These are phyloP conservation scores for Entophlyctis luteolus DNA, from an alignment of 192 early-diverging fungal species.

Conservation along the genomic window DNA sequence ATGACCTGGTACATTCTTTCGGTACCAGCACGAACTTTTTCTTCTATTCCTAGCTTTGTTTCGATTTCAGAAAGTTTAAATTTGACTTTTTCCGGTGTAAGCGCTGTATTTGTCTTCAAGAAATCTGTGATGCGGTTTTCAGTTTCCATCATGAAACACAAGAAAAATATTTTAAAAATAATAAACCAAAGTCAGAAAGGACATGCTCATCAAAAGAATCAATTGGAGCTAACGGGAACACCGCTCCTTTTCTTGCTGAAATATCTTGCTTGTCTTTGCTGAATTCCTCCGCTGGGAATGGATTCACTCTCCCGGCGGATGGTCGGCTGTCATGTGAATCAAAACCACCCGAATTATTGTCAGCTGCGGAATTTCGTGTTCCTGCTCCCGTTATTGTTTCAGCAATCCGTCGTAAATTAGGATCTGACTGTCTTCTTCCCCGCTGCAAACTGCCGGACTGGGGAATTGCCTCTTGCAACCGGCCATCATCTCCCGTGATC, in stretches of 20 bases:
- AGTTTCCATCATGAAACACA: not conserved
- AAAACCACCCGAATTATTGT: not conserved
- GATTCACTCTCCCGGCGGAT: too few species aligned
- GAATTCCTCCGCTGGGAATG: too few species aligned
- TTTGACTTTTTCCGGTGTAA: constrained; percentile 51
- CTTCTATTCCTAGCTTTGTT: constrained; percentile 40
- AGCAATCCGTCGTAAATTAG: not conserved
- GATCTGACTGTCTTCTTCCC: constrained; percentile 14
- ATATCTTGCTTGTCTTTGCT: too few species aligned
- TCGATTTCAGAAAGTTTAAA: constrained; percentile 65
- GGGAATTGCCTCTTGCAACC: not conserved
- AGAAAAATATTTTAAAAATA: not conserved
- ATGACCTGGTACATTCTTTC: constrained; percentile 14
- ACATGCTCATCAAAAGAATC: too few species aligned
- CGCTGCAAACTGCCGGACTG: too few species aligned
- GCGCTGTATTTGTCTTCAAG: constrained; percentile 38
- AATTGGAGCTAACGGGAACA: too few species aligned
- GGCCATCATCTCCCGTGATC: constrained; percentile 12
- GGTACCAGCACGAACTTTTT: constrained; percentile 43
- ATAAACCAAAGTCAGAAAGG: constrained; percentile 31
- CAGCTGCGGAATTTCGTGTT: not conserved
- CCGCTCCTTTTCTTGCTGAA: too few species aligned
- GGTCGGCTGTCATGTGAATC: too few species aligned
- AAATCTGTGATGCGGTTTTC: constrained; percentile 35
- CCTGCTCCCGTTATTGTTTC: not conserved